Evolutionary conservation across 768 basidiomycete species (phyloP).

Genomic region (Cantharellus anzutake): DNA sequence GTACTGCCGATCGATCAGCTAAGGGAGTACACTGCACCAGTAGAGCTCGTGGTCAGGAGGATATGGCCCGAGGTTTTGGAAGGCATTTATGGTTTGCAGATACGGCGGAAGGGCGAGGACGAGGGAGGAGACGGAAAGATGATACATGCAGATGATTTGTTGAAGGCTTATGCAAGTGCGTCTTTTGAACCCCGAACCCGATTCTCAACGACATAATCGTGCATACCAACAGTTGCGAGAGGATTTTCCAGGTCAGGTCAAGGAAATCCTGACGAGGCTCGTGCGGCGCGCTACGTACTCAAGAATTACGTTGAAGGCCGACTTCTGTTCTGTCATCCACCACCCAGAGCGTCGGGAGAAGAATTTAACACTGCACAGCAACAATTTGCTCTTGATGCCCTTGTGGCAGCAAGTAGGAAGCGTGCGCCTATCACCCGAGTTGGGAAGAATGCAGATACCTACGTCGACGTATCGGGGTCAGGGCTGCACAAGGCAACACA

Average conservation of each 20-base stretch:
- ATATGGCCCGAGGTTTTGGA: slow-evolving; percentile 76
- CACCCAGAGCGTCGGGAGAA: slow-evolving; percentile 36
- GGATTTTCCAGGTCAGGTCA: slow-evolving; percentile 87
- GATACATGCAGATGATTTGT: slow-evolving; percentile 51
- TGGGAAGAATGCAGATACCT: slow-evolving; percentile 67
- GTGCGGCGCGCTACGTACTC: slow-evolving; percentile 75
- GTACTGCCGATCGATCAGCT: slow-evolving; percentile 96
- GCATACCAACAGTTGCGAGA: slow-evolving; percentile 48
- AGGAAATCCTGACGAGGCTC: slow-evolving; percentile 94
- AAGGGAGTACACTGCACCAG: slow-evolving; percentile 78
- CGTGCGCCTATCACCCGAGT: slow-evolving; percentile 77
- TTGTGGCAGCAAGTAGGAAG: slow-evolving; percentile 54
- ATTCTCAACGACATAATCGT: not conserved
- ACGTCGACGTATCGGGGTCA: slow-evolving; percentile 22
- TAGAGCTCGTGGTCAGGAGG: slow-evolving; percentile 53
- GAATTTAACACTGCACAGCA: slow-evolving; percentile 61
- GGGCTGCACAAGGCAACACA: slow-evolving; percentile 3
- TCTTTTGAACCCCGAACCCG: slow-evolving; percentile 9
- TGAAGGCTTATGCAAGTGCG: slow-evolving; percentile 87
- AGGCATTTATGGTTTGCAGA: slow-evolving; percentile 68
- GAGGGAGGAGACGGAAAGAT: slow-evolving; percentile 64
- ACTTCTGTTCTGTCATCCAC: slow-evolving; percentile 82
- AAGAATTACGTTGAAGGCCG: slow-evolving; percentile 97
- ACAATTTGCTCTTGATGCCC: slow-evolving; percentile 33
- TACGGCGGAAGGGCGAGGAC: slow-evolving; percentile 42